Conservation (phyloP, 805 yeast species). For the Zygosaccharomyces rouxii region DNA sequence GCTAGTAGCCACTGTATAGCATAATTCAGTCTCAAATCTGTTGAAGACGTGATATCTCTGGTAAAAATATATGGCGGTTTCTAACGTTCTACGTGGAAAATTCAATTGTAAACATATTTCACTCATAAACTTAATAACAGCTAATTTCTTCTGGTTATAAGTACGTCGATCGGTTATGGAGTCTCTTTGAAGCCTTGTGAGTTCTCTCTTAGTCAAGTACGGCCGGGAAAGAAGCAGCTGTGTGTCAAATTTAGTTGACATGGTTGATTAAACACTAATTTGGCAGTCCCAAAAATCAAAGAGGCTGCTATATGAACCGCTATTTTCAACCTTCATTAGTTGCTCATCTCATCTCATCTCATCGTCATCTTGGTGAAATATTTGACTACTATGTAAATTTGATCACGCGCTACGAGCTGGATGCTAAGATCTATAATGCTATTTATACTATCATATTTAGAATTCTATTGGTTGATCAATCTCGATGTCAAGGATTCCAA, state of each 20-base stretch:
- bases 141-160: constrained; percentile 49
- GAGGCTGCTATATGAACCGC: background rate
- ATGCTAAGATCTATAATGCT: constrained; percentile 5
- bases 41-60: constrained; percentile 69
- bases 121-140: constrained; percentile 50
- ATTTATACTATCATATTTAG: background rate
- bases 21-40: constrained; percentile 48
- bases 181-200: constrained; percentile 46
- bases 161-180: constrained; percentile 50
- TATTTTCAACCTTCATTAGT: background rate
- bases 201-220: constrained; percentile 51
- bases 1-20: constrained; percentile 62
- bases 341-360: background rate
- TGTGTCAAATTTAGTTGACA: constrained; percentile 24
- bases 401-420: constrained; percentile 4
- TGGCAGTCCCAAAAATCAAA: background rate
- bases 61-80: constrained; percentile 65
- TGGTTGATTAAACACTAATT: background rate
- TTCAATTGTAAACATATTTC: constrained; percentile 51
- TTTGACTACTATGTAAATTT: background rate
- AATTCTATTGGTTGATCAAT: constrained; percentile 29
- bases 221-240: constrained; percentile 49
- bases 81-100: constrained; percentile 66
- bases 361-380: background rate
- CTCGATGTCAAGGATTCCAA: constrained; percentile 78